Evolutionary conservation across 2,329 filamentous ascomycete species (phyloP).

Genomic region (Botrytis medusae): DNA sequence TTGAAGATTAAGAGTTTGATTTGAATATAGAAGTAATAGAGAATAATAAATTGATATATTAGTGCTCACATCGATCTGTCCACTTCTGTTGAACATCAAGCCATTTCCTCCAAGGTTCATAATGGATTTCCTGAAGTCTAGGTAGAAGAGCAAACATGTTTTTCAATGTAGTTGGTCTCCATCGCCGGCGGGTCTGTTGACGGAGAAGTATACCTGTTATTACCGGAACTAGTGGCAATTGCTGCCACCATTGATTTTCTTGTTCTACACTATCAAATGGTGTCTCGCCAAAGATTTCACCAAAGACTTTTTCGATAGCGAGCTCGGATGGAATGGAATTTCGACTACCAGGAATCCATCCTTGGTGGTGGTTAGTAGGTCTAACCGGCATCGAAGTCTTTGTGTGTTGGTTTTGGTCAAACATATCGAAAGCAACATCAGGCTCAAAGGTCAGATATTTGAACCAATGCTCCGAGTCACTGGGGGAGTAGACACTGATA

Average conservation of each 20-base stretch:
- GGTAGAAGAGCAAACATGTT: background rate
- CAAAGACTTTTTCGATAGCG: background rate
- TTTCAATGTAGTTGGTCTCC: background rate
- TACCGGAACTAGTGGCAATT: background rate
- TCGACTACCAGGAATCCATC: background rate
- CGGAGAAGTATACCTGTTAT: background rate
- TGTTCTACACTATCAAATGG: background rate
- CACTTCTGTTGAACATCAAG: fast-evolving
- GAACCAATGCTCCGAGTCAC: background rate
- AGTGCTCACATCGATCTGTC: background rate
- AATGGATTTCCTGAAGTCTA: background rate
- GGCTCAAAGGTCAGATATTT: background rate
- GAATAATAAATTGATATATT: background rate
- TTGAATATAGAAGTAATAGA: background rate
- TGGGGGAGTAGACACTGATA: background rate
- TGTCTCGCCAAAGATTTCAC: background rate
- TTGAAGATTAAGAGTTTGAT: background rate
- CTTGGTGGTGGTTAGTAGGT: background rate
- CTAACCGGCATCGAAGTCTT: background rate
- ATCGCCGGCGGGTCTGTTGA: background rate
- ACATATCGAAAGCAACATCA: background rate
- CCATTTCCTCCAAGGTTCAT: background rate
- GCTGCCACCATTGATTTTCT: background rate
- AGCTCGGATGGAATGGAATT: background rate
- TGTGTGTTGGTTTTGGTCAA: background rate